Evolutionary conservation across 306 rosid genomes (phyloP).

Genomic region (Rosa persica): DNA sequence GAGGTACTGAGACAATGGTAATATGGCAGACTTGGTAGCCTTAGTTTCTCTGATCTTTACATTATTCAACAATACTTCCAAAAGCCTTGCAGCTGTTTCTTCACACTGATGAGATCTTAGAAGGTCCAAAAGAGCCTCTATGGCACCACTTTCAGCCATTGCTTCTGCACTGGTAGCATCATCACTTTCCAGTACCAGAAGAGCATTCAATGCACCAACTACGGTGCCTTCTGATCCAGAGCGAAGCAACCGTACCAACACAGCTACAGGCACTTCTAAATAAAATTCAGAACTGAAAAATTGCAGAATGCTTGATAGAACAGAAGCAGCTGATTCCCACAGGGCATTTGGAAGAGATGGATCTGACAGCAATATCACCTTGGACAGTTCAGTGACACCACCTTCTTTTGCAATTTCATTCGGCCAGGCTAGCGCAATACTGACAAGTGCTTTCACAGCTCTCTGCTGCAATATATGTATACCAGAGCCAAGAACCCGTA

Average conservation of each 20-base stretch:
- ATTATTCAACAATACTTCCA: constrained; percentile 90
- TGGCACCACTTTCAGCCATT: constrained; percentile 99
- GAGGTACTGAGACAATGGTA: constrained; percentile 94
- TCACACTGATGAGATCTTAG: constrained; percentile 93
- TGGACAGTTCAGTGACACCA: constrained; percentile 86
- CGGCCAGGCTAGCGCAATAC: constrained; percentile 92
- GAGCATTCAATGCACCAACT: constrained; percentile 91
- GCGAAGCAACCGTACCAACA: constrained; percentile 90
- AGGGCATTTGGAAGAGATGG: constrained; percentile 94
- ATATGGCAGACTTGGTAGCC: constrained; percentile 82
- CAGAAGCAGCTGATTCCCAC: constrained; percentile 99
- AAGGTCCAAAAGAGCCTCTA: constrained; percentile 97
- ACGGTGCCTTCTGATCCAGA: constrained; percentile 88
- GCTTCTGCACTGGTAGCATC: constrained; percentile 94
- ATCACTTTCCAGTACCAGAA: constrained; percentile 92
- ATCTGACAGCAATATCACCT: constrained; percentile 89
- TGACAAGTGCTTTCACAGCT: constrained; percentile 95
- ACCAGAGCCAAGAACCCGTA: constrained; percentile 87
- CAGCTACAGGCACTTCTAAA: constrained; percentile 97
- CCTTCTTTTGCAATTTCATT: constrained; percentile 98
- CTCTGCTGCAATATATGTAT: constrained; percentile 92
- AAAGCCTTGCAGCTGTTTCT: constrained; percentile 91
- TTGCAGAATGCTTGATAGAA: constrained; percentile 87
- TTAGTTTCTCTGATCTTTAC: constrained; percentile 94
- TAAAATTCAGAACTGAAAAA: constrained; percentile 97